Percentiles rank a stretch among this genome's conserved stretches.
Evolutionary conservation across 2,329 filamentous ascomycete genomes (phyloP).

Genomic region (Penicillium thymicola): DNA sequence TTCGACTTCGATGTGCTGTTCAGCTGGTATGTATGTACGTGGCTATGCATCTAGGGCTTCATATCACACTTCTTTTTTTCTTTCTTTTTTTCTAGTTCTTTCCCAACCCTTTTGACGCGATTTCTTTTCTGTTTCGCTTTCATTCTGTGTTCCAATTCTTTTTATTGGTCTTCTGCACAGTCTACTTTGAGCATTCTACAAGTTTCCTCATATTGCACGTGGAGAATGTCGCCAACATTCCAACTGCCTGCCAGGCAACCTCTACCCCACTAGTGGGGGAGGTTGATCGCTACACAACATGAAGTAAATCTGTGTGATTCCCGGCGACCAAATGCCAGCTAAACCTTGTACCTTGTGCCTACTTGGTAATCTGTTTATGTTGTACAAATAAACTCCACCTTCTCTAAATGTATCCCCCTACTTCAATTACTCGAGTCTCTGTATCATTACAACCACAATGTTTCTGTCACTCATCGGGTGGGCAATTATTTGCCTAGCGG

Average conservation of each 20-base stretch:
- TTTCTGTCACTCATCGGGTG: neutral
- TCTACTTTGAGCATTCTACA: neutral
- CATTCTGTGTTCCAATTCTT: neutral
- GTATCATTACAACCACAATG: neutral
- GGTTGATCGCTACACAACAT: no score
- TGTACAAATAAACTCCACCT: neutral
- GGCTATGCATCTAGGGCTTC: neutral
- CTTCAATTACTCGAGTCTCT: neutral
- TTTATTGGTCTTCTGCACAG: neutral
- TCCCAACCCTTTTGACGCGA: no score
- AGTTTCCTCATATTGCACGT: neutral
- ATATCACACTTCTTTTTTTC: neutral
- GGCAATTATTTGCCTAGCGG: conserved; percentile 7
- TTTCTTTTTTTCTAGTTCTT: neutral
- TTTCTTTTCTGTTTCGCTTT: no score
- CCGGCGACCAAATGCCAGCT: neutral
- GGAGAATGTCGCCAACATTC: neutral
- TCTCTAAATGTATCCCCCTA: neutral
- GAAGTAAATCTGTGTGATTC: neutral
- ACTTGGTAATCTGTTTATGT: neutral
- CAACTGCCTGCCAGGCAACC: neutral
- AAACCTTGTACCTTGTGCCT: neutral
- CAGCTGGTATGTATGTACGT: neutral
- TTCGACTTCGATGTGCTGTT: neutral
- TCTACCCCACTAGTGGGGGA: no score